Conservation (phyloP, 352 stramenopile species). For the Phytophthora ohioensis region DNA sequence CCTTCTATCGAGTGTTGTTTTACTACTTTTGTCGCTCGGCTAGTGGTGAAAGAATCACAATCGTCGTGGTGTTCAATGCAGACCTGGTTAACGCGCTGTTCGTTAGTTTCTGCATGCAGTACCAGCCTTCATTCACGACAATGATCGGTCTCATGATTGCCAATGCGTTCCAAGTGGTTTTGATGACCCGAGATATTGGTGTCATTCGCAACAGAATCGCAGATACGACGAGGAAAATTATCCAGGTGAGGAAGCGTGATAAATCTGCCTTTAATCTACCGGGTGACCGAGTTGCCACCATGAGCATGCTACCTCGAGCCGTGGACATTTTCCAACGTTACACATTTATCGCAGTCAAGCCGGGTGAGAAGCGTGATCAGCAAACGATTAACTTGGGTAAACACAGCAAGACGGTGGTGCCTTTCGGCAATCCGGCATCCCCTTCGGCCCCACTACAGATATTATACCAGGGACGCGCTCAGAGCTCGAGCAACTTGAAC, state of each 20-base stretch:
- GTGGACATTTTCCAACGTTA: too few relatives aligned
- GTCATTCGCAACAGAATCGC: constrained; percentile 18
- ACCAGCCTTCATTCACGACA: constrained; percentile 24
- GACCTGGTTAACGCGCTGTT: constrained; percentile 42
- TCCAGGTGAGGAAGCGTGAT: too few relatives aligned
- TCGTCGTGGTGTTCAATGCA: constrained; percentile 43
- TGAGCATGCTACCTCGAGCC: constrained; percentile 12
- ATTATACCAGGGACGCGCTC: neutral
- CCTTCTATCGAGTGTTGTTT: constrained; percentile 12
- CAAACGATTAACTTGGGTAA: too few relatives aligned
- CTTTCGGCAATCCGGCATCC: too few relatives aligned
- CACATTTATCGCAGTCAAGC: too few relatives aligned
- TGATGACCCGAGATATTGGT: constrained; percentile 16
- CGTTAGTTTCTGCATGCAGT: constrained; percentile 42
- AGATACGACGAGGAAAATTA: neutral
- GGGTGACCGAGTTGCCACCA: neutral
- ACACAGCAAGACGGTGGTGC: too few relatives aligned
- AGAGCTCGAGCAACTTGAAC: constrained; percentile 24
- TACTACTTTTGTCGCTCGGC: constrained; percentile 25
- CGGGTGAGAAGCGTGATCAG: too few relatives aligned
- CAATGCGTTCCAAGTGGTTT: constrained; percentile 10
- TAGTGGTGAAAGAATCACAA: constrained; percentile 18
- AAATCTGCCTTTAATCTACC: too few relatives aligned
- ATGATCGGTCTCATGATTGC: constrained; percentile 8
- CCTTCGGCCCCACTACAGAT: too few relatives aligned